Evolutionary conservation across 192 early-diverging fungal species (phyloP), one percentile per base, ranked within the genome.

Genomic region (Coemansia biformis): DNA sequence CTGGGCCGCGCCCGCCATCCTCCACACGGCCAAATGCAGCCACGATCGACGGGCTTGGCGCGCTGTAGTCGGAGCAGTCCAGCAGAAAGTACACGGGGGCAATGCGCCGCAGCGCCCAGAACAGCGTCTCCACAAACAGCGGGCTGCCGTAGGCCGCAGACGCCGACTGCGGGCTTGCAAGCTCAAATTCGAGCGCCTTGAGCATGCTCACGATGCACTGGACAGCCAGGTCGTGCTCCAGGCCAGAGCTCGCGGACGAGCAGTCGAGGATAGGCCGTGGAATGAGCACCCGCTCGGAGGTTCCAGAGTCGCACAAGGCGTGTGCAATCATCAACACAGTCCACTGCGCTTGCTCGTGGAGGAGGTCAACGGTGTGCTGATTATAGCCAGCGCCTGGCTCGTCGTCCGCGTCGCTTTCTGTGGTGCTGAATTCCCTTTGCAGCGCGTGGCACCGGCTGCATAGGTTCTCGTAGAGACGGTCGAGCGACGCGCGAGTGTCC

Each of bases 261-360:
- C 60, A 51, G 39, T 66, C 58, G 4, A 46, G 41, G 12, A 66
- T 37, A 1, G 57, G 50, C 43, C 36, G 23, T 16, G 69, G 69
- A 13, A 73, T 66, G 5, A 65, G 57, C 18, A 73, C 69, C 6
- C 69, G 63, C 29, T 73, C 69, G 11, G 69, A 73, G 5, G 46
- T 58, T 4, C 69, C 69, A 5, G 69, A 57, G 34, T 73, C 63
- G 11, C 62, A 63, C 31, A 73, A 38, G 0, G 56, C 56, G 43
- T 65, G 52, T 3, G 58, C 69, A 18, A 73, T 65, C 50, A 73
- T 47, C 41, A 73, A 41, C 23, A 66, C 54, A 29, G 65, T 58
- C 69, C 69, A 73, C 46, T 73, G 69, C 4, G 52, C 54, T 21
- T 73, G 69, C 58, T 73, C 69, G 26, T 73, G 63, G 14, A 73